Base-by-base conservation (phyloP, 1,139 yeast genomes). In the Pichiaceae sp. region DNA sequence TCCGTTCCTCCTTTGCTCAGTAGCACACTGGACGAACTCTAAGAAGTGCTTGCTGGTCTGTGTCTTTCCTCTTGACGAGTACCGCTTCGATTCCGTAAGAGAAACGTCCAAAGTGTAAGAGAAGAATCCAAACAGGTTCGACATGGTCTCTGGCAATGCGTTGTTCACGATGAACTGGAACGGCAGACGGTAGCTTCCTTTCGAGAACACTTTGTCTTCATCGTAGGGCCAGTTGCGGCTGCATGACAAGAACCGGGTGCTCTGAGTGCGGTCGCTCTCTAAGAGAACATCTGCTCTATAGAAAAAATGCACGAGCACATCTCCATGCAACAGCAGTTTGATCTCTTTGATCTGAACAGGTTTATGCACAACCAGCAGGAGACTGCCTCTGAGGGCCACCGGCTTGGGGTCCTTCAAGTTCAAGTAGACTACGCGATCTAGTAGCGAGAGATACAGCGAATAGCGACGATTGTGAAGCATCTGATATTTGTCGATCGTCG, bases 381-480 rank as follows among this genome's bases (percentile, higher is more conserved):
- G 32, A 31, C 40, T 44, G 2, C 56, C 56, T 29, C 51, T 33
- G 11, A 50, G 32, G 3, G 53, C 51, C 23, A 47, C 41, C 11
- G 36, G 21, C 4, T 34, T 33, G 6, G 38, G 33, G n/a, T 25
- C 23, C 15, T 38, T 27, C 6, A 30, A 35, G 23, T 34, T 35
- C 9, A 45, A 28, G 28, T 44, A 45, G 2, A 44, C 17, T 3
- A 40, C 33, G 18, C 35, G 35, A 33, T 46, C 47, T 3, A 45
- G 16, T 14, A 46, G 26, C 21, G 34, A 37, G 2, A 45, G 3
- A 8, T 43, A 36, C 3, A 38, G n/a, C 2, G 35, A 12, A 2
- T 31, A 33, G 3, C 25, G 27, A 18, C 21, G 29, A 19, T 32
- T 27, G 11, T 34, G 26, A 6, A 35, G 3, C 9, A 34, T 12